Conservation (phyloP, 1,284 basidiomycete species). For the Rhodotorula sp. region DNA sequence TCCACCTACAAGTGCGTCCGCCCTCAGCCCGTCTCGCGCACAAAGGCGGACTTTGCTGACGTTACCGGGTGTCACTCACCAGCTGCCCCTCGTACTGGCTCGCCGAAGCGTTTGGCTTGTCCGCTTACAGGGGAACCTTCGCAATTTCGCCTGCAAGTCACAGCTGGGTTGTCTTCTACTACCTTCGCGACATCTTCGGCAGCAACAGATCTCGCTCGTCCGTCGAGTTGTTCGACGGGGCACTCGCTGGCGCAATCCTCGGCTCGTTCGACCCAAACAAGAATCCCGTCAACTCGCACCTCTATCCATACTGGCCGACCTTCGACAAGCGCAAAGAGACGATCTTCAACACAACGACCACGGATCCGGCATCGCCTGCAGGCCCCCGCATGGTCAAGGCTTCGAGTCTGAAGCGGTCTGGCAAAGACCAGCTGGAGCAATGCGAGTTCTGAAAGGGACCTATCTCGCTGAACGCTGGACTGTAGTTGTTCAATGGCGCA, state of each 20-base stretch:
- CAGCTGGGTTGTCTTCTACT: neutral
- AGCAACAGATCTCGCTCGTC: neutral
- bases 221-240: neutral
- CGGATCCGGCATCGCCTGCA: neutral
- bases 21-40: too few species aligned
- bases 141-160: neutral
- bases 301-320: conserved; percentile 7
- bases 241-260: neutral
- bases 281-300: neutral
- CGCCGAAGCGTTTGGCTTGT: neutral
- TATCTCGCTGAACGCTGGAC: neutral
- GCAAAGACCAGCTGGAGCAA: neutral
- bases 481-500: too few species aligned
- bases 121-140: neutral
- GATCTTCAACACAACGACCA: neutral
- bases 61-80: too few species aligned
- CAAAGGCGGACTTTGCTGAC: too few species aligned
- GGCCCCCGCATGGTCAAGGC: neutral
- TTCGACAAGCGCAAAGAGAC: neutral
- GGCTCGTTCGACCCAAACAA: neutral
- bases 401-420: neutral
- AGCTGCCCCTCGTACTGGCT: neutral
- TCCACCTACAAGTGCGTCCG: neutral
- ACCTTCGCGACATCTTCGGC: neutral
- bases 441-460: conserved; percentile 1